These are phyloP conservation scores for Babesia divergens DNA, from an alignment of 169 alveolate genomes.

Conservation along the genomic window DNA sequence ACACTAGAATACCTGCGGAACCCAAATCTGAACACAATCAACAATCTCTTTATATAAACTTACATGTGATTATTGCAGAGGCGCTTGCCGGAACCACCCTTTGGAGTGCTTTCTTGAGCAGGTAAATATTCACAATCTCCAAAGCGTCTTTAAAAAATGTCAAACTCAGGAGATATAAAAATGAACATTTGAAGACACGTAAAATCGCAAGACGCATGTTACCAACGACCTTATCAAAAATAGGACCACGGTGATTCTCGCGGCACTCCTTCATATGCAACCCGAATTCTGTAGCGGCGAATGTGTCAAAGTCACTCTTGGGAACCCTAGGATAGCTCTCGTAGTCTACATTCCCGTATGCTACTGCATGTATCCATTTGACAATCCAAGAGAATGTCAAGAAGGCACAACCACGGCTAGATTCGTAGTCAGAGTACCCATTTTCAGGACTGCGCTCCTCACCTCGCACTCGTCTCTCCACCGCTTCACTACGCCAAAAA, in stretches of 20 bases:
- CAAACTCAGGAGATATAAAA: slow-evolving; percentile 24
- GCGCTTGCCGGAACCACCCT: not conserved
- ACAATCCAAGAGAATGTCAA: slow-evolving; percentile 53
- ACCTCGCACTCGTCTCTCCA: not conserved
- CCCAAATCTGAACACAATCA: slow-evolving; percentile 10
- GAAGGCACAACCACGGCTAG: slow-evolving; percentile 42
- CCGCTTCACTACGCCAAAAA: slow-evolving; percentile 4
- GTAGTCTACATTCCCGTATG: slow-evolving; percentile 37
- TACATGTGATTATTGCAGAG: slow-evolving; percentile 22
- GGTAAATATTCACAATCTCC: slow-evolving; percentile 23
- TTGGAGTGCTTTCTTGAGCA: slow-evolving; percentile 22
- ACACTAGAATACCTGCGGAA: not conserved
- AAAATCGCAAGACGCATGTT: slow-evolving; percentile 26
- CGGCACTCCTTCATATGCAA: slow-evolving; percentile 10
- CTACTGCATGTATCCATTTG: slow-evolving; percentile 36
- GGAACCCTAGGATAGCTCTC: slow-evolving; percentile 54
- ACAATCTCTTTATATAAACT: not conserved
- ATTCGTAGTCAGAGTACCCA: slow-evolving; percentile 19
- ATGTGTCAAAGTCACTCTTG: slow-evolving; percentile 47
- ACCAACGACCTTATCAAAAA: slow-evolving; percentile 37
- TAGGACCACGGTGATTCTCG: slow-evolving; percentile 1
- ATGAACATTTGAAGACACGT: slow-evolving; percentile 36
- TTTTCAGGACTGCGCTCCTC: slow-evolving; percentile 6
- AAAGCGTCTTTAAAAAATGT: slow-evolving; percentile 43
- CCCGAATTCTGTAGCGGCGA: slow-evolving; percentile 50